Conservation (phyloP, 2,329 filamentous ascomycete genomes). For the Ascocoryne sarcoides region DNA sequence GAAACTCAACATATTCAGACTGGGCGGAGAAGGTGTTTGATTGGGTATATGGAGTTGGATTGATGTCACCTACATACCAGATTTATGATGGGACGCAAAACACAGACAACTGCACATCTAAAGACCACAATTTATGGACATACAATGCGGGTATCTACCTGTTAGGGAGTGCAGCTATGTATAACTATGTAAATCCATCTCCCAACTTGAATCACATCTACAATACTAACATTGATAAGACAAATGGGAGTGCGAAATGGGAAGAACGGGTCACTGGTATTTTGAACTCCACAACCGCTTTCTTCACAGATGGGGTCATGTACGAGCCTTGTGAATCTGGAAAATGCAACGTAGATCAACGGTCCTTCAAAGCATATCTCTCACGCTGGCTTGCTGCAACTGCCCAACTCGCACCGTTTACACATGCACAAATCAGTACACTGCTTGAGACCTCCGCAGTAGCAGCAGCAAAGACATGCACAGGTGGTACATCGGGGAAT, state of each 20-base stretch:
- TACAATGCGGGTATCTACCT: slow-evolving; percentile 64
- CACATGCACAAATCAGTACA: slow-evolving; percentile 42
- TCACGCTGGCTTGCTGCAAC: slow-evolving; percentile 53
- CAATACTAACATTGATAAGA: slow-evolving; percentile 12
- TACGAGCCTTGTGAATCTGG: slow-evolving; percentile 54
- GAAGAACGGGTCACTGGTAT: slow-evolving; percentile 47
- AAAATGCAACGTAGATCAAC: slow-evolving; percentile 52
- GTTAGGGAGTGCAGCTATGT: slow-evolving; percentile 42
- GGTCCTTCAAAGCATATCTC: slow-evolving; percentile 55
- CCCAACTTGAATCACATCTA: slow-evolving; percentile 53
- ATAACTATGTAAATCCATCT: slow-evolving; percentile 40
- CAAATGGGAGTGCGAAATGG: slow-evolving; percentile 37
- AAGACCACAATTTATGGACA: slow-evolving; percentile 57
- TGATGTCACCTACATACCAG: slow-evolving; percentile 45
- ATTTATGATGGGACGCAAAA: slow-evolving; percentile 55
- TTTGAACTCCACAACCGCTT: slow-evolving; percentile 42
- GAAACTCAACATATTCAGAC: slow-evolving; percentile 65
- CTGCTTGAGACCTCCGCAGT: slow-evolving; percentile 44
- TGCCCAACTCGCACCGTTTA: slow-evolving; percentile 55
- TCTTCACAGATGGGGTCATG: slow-evolving; percentile 55
- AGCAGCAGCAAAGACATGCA: slow-evolving; percentile 47
- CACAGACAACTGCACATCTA: slow-evolving; percentile 45
- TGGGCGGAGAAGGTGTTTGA: slow-evolving; percentile 71
- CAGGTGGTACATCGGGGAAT: slow-evolving; percentile 45
- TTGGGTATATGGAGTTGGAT: slow-evolving; percentile 49